phyloP scores from a whole-genome alignment of 768 basidiomycete genomes.

The Cystobasidium onofrii region DNA sequence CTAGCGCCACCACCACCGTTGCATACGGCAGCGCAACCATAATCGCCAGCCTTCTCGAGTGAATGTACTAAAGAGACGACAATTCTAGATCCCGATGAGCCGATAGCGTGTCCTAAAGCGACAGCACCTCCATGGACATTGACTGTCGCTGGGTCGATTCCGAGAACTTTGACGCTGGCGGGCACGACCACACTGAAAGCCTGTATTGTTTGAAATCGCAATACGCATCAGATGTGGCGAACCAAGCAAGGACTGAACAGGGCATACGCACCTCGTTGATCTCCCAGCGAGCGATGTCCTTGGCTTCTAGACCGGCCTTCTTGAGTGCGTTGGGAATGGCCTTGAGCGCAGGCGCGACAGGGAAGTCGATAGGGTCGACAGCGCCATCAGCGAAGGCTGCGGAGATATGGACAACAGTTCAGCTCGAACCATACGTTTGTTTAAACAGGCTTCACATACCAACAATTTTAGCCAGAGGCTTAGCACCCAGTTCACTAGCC shows the following conservation, averaged over 20 bases:
- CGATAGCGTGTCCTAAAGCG: constrained; percentile 89
- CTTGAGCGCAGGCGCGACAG: constrained; percentile 72
- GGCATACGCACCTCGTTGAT: constrained; percentile 61
- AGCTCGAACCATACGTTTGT: neutral
- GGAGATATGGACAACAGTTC: constrained; percentile 45
- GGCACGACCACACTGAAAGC: constrained; percentile 92
- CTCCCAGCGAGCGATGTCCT: constrained; percentile 86
- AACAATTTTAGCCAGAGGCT: constrained; percentile 85
- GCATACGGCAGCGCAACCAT: constrained; percentile 91
- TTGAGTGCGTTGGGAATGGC: constrained; percentile 81
- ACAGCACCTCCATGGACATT: constrained; percentile 69
- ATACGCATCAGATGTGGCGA: neutral
- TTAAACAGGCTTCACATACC: constrained; percentile 51
- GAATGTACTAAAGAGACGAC: constrained; percentile 82
- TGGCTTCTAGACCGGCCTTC: constrained; percentile 68
- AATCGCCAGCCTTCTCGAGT: constrained; percentile 64
- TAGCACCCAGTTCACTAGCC: constrained; percentile 79
- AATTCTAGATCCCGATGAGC: constrained; percentile 89
- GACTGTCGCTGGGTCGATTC: constrained; percentile 58
- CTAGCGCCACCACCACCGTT: constrained; percentile 66
- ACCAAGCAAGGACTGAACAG: neutral
- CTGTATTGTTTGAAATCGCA: constrained; percentile 22
- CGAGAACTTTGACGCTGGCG: constrained; percentile 78
- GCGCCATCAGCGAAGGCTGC: constrained; percentile 88
- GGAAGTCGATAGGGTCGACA: constrained; percentile 94